phyloP scores from a whole-genome alignment of 495 filamentous ascomycete genomes.

The Aspergillus ostianus region DNA sequence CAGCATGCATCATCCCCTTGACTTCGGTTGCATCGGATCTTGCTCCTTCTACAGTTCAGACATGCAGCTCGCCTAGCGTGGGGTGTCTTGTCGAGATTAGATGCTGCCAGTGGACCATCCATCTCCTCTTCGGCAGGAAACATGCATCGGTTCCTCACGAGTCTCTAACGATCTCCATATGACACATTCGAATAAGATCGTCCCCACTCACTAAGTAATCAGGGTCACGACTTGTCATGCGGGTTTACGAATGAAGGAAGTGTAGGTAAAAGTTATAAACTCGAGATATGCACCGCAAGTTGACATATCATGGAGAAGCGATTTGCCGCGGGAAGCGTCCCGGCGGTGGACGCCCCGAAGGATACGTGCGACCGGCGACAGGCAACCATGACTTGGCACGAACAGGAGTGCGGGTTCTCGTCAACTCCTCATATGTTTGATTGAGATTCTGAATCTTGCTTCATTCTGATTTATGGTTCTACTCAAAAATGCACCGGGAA shows the following conservation, averaged over 20 bases:
- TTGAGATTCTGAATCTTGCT: background rate
- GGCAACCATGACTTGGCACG: no score
- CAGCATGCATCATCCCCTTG: conserved; percentile 49
- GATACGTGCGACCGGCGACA: background rate
- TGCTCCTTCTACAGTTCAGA: conserved; percentile 65
- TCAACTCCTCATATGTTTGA: background rate
- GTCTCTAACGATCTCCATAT: background rate
- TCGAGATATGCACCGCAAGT: background rate
- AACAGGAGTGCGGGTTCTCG: no score
- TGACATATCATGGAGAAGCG: background rate
- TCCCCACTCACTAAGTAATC: background rate
- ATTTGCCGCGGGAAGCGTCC: background rate
- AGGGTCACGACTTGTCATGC: background rate
- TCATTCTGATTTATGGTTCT: background rate
- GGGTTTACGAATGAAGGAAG: background rate
- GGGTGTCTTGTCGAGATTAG: conserved; percentile 7
- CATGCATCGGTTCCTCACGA: conserved; percentile 1
- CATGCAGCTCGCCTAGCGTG: conserved; percentile 59
- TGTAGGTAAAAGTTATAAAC: background rate
- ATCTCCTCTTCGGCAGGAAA: conserved; percentile 9
- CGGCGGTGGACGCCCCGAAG: background rate
- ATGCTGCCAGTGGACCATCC: conserved; percentile 7
- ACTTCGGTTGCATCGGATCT: conserved; percentile 62
- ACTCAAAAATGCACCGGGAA: background rate
- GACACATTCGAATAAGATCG: background rate